Percentiles rank a stretch among this genome's conserved stretches.
These are phyloP conservation scores for Lecanosticta acicola DNA, from an alignment of 2,329 filamentous ascomycete genomes.

Conservation along the genomic window DNA sequence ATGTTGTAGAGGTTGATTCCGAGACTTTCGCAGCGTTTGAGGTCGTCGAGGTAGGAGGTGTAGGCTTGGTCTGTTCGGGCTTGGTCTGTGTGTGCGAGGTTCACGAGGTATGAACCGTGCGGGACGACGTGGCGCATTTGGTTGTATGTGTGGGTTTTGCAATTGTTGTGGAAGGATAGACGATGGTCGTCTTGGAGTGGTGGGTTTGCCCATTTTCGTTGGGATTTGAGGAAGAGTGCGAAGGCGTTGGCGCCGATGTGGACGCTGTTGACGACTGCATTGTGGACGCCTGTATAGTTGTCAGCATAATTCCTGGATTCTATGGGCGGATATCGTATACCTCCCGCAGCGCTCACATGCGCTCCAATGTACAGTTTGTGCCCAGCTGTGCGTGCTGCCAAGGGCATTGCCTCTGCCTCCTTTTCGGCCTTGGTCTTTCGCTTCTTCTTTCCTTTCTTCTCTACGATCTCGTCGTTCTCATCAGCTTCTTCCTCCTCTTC, in stretches of 20 bases:
- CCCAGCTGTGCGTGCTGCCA: slow-evolving; percentile 63
- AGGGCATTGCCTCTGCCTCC: slow-evolving; percentile 53
- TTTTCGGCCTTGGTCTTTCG: slow-evolving; percentile 55
- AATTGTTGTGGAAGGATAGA: slow-evolving; percentile 63
- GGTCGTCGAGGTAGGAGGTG: slow-evolving; percentile 77
- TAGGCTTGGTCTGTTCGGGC: slow-evolving; percentile 83
- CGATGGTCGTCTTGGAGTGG: slow-evolving; percentile 63
- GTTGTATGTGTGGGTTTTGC: slow-evolving; percentile 65
- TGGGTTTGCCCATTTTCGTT: slow-evolving; percentile 89
- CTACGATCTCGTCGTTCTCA: slow-evolving; percentile 9
- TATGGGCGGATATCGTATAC: slow-evolving; percentile 41
- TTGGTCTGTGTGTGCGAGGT: slow-evolving; percentile 78
- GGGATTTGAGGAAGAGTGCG: slow-evolving; percentile 90
- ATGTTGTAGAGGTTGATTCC: slow-evolving; percentile 96
- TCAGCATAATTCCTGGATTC: background rate
- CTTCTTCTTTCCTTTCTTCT: slow-evolving; percentile 35
- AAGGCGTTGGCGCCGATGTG: slow-evolving; percentile 73
- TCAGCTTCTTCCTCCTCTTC: slow-evolving; percentile 8
- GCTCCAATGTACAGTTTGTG: slow-evolving; percentile 84
- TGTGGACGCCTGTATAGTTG: slow-evolving; percentile 66
- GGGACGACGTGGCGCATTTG: slow-evolving; percentile 70
- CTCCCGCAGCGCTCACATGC: slow-evolving; percentile 85
- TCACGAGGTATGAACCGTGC: slow-evolving; percentile 94
- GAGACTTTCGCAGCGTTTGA: slow-evolving; percentile 75
- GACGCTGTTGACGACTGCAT: slow-evolving; percentile 56